Evolutionary conservation across 2,329 filamentous ascomycete genomes (phyloP).

Genomic region (Mariannaea elegans): DNA sequence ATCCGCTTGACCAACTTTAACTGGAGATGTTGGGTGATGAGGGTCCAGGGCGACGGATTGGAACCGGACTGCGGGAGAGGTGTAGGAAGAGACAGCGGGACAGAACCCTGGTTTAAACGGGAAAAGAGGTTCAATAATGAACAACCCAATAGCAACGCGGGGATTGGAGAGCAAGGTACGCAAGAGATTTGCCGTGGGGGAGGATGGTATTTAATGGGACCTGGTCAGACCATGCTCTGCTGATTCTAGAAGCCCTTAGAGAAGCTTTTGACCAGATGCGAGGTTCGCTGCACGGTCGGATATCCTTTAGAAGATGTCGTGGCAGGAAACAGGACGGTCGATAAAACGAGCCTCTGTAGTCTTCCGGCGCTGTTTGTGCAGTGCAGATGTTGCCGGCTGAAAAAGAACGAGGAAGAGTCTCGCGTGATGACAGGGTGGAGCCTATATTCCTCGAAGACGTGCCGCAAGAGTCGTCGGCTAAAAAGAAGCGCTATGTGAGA

Average conservation of each 20-base stretch:
- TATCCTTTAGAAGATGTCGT: neutral
- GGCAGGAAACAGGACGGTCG: neutral
- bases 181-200: constrained; percentile 9
- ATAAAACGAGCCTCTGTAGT: neutral
- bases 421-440: constrained; percentile 2
- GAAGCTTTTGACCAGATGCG: no score
- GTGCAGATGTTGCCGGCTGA: constrained; percentile 7
- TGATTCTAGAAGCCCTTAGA: constrained; percentile 3
- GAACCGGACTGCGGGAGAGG: neutral
- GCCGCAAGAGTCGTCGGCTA: neutral
- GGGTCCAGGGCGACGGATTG: constrained; percentile 7
- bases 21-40: neutral
- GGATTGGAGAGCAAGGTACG: constrained; percentile 12
- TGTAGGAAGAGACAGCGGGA: neutral
- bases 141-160: constrained; percentile 8
- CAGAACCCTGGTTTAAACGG: constrained; percentile 1
- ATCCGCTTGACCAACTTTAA: constrained; percentile 29
- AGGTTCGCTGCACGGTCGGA: neutral
- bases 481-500: neutral
- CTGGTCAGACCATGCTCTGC: constrained; percentile 26
- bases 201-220: neutral
- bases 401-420: neutral
- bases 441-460: neutral
- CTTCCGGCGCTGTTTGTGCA: constrained; percentile 13
- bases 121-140: neutral